Evolutionary conservation across 116 monocot species (phyloP), one percentile per base, ranked within the genome.

Genomic region (Dioscorea cayenensis): DNA sequence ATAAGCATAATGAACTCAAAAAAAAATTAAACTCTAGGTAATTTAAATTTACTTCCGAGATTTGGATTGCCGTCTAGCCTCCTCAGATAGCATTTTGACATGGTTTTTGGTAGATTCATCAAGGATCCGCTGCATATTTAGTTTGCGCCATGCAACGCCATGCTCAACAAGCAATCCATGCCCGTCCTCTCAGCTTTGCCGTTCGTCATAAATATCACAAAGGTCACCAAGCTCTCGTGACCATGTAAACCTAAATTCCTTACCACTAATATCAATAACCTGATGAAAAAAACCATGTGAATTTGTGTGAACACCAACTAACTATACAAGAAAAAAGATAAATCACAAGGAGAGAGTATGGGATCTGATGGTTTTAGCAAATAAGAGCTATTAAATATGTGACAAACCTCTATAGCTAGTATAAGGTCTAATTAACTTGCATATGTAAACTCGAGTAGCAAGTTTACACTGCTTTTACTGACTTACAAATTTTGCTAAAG

Each of bases 181-280:
- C 49, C 92, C 90, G 84, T 73, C 79, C 61, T 97, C 97, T 21
- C 93, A 88, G 75, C 65, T 93, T 72, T 69, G 79, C 50, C 43
- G 71, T 78, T 90, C 88, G 75, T 90, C 93, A 80, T 97, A 97
- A 64, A 97, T 97, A 81, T 97, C 87, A 80, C 97, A 97, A 13
- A 91, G 68, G 43, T 84, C 86, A 72, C 88, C 85, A 76, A 72
- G 72, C 61, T 97, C 97, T 64, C 65, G 66, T 25, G 93, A 84
- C 97, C 93, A 97, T 61, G 85, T 90, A 77, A 97, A 97, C 58
- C 79, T 76, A 78, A 90, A 97, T 80, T 97, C 93, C 79, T 93
- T 97, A 51, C 88, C 87, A 74, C 89, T 88, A 74, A 93, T 86
- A 70, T 93, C 84, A 69, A 97, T 88, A 38, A 97, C 83, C 97